Base-by-base conservation (phyloP, 164 flowering plant genomes). In the Nelumbo lutea region DNA sequence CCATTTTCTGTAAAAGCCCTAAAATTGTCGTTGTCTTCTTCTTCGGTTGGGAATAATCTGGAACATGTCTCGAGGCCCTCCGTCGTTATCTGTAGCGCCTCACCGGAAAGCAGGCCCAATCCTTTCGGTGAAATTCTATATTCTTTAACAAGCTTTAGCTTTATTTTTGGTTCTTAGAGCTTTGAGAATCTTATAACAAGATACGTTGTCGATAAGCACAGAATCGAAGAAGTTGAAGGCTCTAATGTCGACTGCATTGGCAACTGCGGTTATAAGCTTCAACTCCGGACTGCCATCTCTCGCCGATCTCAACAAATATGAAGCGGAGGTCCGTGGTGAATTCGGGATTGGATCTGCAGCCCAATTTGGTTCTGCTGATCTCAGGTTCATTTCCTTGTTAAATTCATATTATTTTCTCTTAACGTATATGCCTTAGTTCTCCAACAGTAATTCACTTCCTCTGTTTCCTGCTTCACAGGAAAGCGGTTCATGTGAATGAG, bases 321-420 rank as follows among this genome's bases (percentile, higher is more conserved):
- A 95, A 73, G 99, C 97, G 0, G 94, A 85, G 0, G 76, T 72
- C 4, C 83, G 97, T 0, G 99, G 97, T 13, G 99, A 95, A 72
- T 95, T 95, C 42, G 97, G 97, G 41, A 95, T 92, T 9, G 99
- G 99, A 27, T 95, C 97, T 0, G 99, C 99, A 0, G 97, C 97
- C 41, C 97, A 92, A 75, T 95, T 78, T 55, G 99, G 96, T 61
- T 89, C 94, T 59, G 97, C 97, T 3, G 97, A 95, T 72, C 88
- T 95, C 73, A 92, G 71, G 97, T 90, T 4, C 43, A 46, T 14
- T 62, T 52, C 40, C 48, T 43, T 64, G 41, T 55, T 56, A 2
- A 59, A 40, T 6, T 62, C 42, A 45, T 27, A 42, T 27, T 4
- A 46, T 7, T 7, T 46, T 53, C 14, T 55, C 15, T n/a, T 1